Conservation (phyloP, 257 asterid genomes). For the Solanum stenotomum region DNA sequence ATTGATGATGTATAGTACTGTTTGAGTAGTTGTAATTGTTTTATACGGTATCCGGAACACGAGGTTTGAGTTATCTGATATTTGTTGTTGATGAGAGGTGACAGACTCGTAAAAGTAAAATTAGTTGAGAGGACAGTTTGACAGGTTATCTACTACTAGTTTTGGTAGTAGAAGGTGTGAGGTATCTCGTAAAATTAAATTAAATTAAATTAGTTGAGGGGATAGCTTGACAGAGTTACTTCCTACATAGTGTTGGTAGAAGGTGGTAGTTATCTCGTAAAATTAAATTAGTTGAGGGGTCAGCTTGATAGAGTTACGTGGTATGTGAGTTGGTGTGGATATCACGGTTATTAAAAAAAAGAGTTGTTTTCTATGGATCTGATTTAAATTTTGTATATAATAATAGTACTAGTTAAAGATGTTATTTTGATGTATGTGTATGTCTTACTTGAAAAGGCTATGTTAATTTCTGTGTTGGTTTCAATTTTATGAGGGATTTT, state of each 20-base stretch:
- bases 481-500: not conserved
- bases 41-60: not conserved
- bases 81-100: not conserved
- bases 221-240: not conserved
- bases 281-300: not conserved
- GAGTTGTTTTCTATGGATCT: not conserved
- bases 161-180: not conserved
- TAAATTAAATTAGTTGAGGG: not conserved
- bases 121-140: not conserved
- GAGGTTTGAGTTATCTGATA: rapidly evolving
- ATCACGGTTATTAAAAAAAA: not conserved
- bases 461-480: not conserved
- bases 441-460: not conserved
- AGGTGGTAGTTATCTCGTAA: not conserved
- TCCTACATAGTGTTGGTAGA: not conserved
- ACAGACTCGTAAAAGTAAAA: too few relatives aligned
- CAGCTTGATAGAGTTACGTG: not conserved
- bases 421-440: not conserved
- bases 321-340: not conserved
- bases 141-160: not conserved
- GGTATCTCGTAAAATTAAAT: not conserved
- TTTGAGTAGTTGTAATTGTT: not conserved
- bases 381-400: not conserved
- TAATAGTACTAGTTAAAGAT: not conserved
- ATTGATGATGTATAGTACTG: not conserved